phyloP scores from a whole-genome alignment of 2,329 filamentous ascomycete species.

The Ophiocordyceps robertsii region DNA sequence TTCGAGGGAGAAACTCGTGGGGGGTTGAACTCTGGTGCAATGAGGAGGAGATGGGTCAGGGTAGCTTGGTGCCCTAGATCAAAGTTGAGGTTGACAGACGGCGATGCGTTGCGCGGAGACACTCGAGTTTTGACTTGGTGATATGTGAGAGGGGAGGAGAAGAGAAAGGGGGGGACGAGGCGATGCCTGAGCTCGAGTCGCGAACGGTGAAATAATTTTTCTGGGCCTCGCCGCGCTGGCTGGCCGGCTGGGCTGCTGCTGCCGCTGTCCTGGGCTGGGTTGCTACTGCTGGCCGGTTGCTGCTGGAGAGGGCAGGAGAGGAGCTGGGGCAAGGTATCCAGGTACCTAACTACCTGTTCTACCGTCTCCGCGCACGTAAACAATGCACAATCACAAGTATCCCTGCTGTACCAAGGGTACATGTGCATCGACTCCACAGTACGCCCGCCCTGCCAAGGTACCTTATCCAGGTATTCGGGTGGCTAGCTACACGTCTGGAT shows the following conservation, averaged over 20 bases:
- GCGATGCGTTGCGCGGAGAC: conserved; percentile 31
- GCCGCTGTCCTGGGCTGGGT: not conserved
- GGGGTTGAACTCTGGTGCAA: conserved; percentile 58
- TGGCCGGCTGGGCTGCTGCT: not conserved
- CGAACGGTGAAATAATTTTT: conserved; percentile 30
- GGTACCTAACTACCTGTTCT: too few species aligned
- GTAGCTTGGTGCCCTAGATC: conserved; percentile 86
- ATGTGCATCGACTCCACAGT: too few species aligned
- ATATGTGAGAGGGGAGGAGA: conserved; percentile 24
- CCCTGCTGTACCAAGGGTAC: too few species aligned
- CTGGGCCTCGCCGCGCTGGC: conserved; percentile 4
- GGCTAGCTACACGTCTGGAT: too few species aligned
- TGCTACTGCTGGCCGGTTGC: not conserved
- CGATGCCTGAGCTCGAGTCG: conserved; percentile 13
- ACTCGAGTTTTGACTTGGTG: conserved; percentile 27
- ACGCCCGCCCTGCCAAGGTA: too few species aligned
- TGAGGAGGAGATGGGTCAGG: conserved; percentile 47
- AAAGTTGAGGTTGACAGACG: conserved; percentile 28
- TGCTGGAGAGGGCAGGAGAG: not conserved
- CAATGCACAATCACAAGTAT: too few species aligned
- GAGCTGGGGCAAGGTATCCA: too few species aligned
- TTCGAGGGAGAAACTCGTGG: conserved; percentile 26
- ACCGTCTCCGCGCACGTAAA: too few species aligned
- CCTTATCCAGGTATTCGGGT: too few species aligned
- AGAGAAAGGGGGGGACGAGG: conserved; percentile 14